phyloP scores from a whole-genome alignment of 306 rosid genomes.

The Luffa acutangula region DNA sequence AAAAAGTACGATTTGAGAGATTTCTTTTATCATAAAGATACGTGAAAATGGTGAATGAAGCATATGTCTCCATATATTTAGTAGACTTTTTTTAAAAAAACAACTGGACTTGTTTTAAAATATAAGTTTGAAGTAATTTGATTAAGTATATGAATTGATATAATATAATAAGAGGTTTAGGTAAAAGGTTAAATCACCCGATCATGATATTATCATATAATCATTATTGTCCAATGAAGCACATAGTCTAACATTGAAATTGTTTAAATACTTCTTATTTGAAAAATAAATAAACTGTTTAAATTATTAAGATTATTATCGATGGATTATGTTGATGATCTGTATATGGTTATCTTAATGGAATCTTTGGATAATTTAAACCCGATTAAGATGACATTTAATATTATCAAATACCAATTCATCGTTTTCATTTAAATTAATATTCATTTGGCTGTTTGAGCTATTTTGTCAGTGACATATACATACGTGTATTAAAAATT shows the following conservation, averaged over 20 bases:
- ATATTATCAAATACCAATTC: neutral
- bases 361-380: slow-evolving; percentile 2
- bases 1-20: neutral
- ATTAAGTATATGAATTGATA: neutral
- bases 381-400: neutral
- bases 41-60: neutral
- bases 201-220: neutral
- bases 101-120: neutral
- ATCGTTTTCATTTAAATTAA: neutral
- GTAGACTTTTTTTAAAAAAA: neutral
- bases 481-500: neutral
- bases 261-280: neutral
- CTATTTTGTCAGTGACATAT: neutral
- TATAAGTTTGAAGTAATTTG: neutral
- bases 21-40: neutral
- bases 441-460: neutral
- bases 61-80: neutral
- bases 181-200: neutral
- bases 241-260: neutral
- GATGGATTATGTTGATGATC: neutral
- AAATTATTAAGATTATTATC: neutral
- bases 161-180: neutral
- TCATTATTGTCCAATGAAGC: neutral
- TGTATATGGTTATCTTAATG: neutral
- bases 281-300: neutral